A percentile compares a stretch with the other conserved stretches of the same genome.
phyloP scores from a whole-genome alignment of 2,329 filamentous ascomycete genomes.

The Amesomyces nigricolor region DNA sequence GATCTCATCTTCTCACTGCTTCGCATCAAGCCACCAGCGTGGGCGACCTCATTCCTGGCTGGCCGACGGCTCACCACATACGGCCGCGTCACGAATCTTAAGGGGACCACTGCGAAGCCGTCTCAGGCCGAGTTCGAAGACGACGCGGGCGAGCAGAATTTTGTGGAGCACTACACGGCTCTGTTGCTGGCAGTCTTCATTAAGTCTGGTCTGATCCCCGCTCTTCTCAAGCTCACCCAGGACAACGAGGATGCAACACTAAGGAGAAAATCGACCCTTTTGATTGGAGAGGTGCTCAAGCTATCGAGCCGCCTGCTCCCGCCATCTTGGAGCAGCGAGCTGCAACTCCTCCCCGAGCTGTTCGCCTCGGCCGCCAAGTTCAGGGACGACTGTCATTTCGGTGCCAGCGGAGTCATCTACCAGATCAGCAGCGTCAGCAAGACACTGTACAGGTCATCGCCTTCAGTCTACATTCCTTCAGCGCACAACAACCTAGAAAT shows the following conservation, averaged over 20 bases:
- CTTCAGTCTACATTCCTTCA: constrained; percentile 38
- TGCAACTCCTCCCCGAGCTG: constrained; percentile 84
- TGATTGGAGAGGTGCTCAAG: constrained; percentile 88
- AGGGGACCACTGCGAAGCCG: constrained; percentile 50
- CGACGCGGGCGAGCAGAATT: constrained; percentile 67
- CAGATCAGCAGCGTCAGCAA: constrained; percentile 97
- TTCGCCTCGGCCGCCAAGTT: constrained; percentile 72
- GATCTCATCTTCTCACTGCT: constrained; percentile 77
- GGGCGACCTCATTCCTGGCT: constrained; percentile 93
- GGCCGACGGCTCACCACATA: constrained; percentile 92
- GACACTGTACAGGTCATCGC: constrained; percentile 76
- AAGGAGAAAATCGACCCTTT: constrained; percentile 80
- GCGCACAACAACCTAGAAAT: constrained; percentile 43
- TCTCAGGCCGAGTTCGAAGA: constrained; percentile 55
- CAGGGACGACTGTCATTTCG: constrained; percentile 64
- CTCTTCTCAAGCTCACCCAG: constrained; percentile 59
- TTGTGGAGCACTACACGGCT: constrained; percentile 91
- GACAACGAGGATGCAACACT: constrained; percentile 63
- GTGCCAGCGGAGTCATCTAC: constrained; percentile 86
- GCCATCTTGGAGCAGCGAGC: constrained; percentile 69
- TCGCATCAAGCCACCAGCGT: constrained; percentile 86
- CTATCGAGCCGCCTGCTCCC: constrained; percentile 82
- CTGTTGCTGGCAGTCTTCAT: constrained; percentile 81
- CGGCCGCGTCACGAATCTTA: constrained; percentile 83
- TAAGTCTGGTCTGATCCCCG: constrained; percentile 66